Conservation (phyloP, 148 eudicot species). For the Mesembryanthemum crystallinum region DNA sequence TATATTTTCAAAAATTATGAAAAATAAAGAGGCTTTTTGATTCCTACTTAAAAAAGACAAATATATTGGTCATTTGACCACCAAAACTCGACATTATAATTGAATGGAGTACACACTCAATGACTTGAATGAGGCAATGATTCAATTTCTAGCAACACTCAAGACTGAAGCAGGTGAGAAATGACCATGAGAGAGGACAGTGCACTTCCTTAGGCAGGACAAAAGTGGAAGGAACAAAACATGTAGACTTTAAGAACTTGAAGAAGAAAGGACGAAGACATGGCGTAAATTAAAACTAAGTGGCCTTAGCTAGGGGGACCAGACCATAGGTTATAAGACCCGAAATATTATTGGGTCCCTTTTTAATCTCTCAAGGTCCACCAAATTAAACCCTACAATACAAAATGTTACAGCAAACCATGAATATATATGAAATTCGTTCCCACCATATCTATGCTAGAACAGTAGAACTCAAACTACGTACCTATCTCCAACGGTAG, state of each 20-base stretch:
- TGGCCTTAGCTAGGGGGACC: neutral
- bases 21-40: no score
- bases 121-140: no score
- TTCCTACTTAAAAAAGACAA: no score
- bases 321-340: no score
- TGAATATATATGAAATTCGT: neutral
- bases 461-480: slow-evolving; percentile 3
- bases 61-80: no score
- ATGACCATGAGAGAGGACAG: neutral
- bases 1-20: no score
- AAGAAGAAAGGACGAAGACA: neutral
- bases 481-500: neutral
- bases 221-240: neutral
- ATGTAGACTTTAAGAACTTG: neutral
- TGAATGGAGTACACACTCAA: no score
- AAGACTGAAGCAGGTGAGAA: neutral
- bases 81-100: no score
- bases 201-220: neutral
- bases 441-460: slow-evolving; percentile 4
- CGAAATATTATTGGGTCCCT: neutral
- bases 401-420: slow-evolving; percentile 9
- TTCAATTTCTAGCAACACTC: no score
- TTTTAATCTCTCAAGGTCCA: slow-evolving; percentile 15
- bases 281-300: neutral
- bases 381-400: neutral